Evolutionary conservation across 805 yeast species (phyloP).

Genomic region (Wickerhamiella spandovensis): DNA sequence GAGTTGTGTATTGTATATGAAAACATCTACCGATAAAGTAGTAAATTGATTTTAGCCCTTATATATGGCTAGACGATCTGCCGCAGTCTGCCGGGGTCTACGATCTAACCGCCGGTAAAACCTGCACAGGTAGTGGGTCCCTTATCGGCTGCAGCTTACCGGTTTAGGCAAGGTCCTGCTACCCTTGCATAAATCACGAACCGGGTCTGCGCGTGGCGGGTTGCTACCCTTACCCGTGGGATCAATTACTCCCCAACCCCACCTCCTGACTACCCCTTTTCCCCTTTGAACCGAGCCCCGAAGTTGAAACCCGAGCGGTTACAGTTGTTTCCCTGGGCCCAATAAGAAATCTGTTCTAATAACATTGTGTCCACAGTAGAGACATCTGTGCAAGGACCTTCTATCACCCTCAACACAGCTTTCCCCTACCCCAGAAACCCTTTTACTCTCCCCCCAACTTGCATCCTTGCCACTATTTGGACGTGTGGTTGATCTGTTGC

Average conservation of each 20-base stretch:
- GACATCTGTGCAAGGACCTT: too few species aligned
- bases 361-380: too few species aligned
- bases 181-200: neutral
- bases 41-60: too few species aligned
- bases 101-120: too few species aligned
- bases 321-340: neutral
- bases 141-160: neutral
- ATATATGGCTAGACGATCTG: too few species aligned
- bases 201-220: neutral
- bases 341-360: too few species aligned
- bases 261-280: neutral
- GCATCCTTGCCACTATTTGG: neutral
- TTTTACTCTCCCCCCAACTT: neutral
- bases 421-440: neutral
- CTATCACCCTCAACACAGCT: neutral
- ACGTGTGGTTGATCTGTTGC: neutral
- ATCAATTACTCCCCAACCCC: neutral
- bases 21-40: too few species aligned
- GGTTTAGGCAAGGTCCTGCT: neutral
- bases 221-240: neutral
- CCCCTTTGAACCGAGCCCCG: neutral
- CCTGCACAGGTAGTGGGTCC: too few species aligned
- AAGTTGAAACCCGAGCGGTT: neutral
- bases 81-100: too few species aligned
- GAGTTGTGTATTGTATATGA: too few species aligned